phyloP scores from a whole-genome alignment of 2,329 filamentous ascomycete genomes.

The Fusarium poae region DNA sequence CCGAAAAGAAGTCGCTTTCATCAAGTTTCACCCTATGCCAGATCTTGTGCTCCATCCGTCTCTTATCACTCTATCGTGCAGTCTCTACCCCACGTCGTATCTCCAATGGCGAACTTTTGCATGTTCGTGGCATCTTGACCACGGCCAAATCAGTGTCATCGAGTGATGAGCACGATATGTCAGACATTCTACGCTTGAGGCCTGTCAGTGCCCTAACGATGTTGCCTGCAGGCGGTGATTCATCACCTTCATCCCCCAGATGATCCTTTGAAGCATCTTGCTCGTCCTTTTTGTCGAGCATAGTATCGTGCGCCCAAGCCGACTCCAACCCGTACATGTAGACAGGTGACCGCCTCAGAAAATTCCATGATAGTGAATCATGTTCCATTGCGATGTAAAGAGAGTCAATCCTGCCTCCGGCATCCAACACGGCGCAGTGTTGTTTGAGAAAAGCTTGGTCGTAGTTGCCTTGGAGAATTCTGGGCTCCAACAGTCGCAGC shows the following conservation, averaged over 20 bases:
- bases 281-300: slow-evolving; percentile 60
- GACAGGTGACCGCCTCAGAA: slow-evolving; percentile 61
- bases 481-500: slow-evolving; percentile 65
- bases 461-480: slow-evolving; percentile 59
- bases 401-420: slow-evolving; percentile 68
- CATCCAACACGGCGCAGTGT: slow-evolving; percentile 69
- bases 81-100: slow-evolving; percentile 51
- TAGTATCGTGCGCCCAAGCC: slow-evolving; percentile 65
- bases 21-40: slow-evolving; percentile 14
- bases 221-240: slow-evolving; percentile 41
- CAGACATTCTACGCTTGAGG: slow-evolving; percentile 65
- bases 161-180: slow-evolving; percentile 62
- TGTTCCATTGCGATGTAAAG: slow-evolving; percentile 70
- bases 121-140: slow-evolving; percentile 58
- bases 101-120: slow-evolving; percentile 57
- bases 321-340: slow-evolving; percentile 67
- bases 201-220: slow-evolving; percentile 50
- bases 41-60: neutral
- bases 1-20: slow-evolving; percentile 31
- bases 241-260: slow-evolving; percentile 36
- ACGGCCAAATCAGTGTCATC: slow-evolving; percentile 52
- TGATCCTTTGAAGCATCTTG: slow-evolving; percentile 52
- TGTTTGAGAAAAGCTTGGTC: slow-evolving; percentile 65
- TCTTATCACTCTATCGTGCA: slow-evolving; percentile 31
- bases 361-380: slow-evolving; percentile 69